These are phyloP conservation scores for Scheffersomyces ergatensis DNA, from an alignment of 805 yeast species.

Conservation along the genomic window DNA sequence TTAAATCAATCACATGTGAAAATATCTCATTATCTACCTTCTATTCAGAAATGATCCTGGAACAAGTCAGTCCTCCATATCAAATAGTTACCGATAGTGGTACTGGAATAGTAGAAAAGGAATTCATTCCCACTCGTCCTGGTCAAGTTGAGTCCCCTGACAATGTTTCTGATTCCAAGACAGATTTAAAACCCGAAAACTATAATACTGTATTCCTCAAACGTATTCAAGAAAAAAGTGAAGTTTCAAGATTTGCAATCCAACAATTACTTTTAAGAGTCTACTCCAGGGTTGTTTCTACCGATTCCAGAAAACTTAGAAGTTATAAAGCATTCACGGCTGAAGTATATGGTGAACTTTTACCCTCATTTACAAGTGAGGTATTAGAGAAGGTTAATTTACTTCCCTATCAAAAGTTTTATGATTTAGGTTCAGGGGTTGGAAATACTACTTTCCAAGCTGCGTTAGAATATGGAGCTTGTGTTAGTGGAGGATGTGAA, in stretches of 20 bases:
- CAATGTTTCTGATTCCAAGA: conserved; percentile 5
- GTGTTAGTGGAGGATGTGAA: conserved; percentile 81
- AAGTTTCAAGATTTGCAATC: conserved; percentile 37
- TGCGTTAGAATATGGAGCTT: conserved; percentile 79
- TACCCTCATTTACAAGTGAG: conserved; percentile 72
- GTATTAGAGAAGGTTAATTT: conserved; percentile 60
- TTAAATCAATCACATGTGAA: conserved; percentile 10
- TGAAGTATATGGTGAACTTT: conserved; percentile 85
- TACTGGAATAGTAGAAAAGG: background rate
- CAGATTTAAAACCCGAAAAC: conserved; percentile 15
- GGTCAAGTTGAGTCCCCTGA: conserved; percentile 3
- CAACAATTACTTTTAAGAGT: conserved; percentile 73
- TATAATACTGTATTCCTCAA: conserved; percentile 18
- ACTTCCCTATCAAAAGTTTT: conserved; percentile 54
- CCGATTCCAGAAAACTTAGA: conserved; percentile 60
- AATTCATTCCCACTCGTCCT: background rate
- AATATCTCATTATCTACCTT: conserved; percentile 19
- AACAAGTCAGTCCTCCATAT: conserved; percentile 9
- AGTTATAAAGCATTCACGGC: conserved; percentile 84
- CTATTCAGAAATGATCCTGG: conserved; percentile 13
- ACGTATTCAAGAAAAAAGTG: conserved; percentile 15
- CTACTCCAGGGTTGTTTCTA: conserved; percentile 77
- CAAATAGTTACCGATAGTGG: conserved; percentile 1
- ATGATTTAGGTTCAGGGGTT: conserved; percentile 92
- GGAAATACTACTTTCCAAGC: conserved; percentile 92